phyloP scores from a whole-genome alignment of 805 yeast genomes.

The Teunomyces funiuensis region DNA sequence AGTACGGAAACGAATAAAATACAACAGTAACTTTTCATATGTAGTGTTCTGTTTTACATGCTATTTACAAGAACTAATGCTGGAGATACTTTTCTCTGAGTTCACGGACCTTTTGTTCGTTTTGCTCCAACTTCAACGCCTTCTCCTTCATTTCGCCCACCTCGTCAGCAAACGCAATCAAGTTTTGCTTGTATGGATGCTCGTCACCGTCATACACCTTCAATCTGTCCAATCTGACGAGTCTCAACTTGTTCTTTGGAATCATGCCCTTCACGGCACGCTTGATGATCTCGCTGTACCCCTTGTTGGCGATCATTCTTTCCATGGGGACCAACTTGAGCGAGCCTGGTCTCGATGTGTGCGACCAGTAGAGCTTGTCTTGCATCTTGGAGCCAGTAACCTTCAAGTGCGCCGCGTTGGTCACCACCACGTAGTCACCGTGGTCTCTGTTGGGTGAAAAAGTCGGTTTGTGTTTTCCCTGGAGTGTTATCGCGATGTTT shows the following conservation, averaged over 20 bases:
- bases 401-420: slow-evolving; percentile 80
- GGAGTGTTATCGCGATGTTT: slow-evolving; percentile 78
- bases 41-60: background rate
- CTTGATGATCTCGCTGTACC: slow-evolving; percentile 80
- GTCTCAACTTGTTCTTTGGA: slow-evolving; percentile 85
- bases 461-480: slow-evolving; percentile 97
- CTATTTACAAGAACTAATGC: slow-evolving; percentile 11
- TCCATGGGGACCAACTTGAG: slow-evolving; percentile 82
- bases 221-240: slow-evolving; percentile 75
- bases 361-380: slow-evolving; percentile 85
- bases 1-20: slow-evolving; percentile 2
- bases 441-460: slow-evolving; percentile 71
- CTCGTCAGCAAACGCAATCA: slow-evolving; percentile 84
- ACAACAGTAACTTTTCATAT: background rate
- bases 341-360: slow-evolving; percentile 87
- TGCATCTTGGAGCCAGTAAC: slow-evolving; percentile 83
- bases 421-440: slow-evolving; percentile 96
- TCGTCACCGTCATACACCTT: slow-evolving; percentile 86
- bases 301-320: slow-evolving; percentile 70
- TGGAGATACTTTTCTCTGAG: slow-evolving; percentile 36
- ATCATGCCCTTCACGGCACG: slow-evolving; percentile 96
- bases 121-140: slow-evolving; percentile 36
- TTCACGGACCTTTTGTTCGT: slow-evolving; percentile 30
- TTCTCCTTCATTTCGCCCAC: slow-evolving; percentile 50
- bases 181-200: slow-evolving; percentile 81